Conservation (phyloP, 805 yeast species). For the Metschnikowia lochheadii region DNA sequence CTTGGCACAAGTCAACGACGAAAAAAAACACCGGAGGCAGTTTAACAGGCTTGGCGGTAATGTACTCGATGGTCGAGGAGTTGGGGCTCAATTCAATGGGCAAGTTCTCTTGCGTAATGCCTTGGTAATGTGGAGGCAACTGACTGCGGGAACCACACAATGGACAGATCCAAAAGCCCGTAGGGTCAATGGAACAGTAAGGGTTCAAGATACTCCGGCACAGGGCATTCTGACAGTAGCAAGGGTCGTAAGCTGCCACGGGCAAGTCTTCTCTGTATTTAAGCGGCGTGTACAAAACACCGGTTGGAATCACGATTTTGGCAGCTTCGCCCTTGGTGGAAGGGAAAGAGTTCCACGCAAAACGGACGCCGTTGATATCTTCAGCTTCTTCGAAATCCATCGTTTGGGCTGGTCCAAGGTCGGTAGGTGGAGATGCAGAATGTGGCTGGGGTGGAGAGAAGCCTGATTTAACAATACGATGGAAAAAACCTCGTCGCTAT, state of each 20-base stretch:
- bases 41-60: conserved; percentile 73
- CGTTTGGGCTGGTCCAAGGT: conserved; percentile 1
- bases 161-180: conserved; percentile 84
- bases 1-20: conserved; percentile 86
- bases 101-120: conserved; percentile 66
- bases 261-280: conserved; percentile 72
- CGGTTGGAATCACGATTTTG: conserved; percentile 90
- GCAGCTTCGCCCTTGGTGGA: conserved; percentile 84
- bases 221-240: conserved; percentile 64
- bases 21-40: conserved; percentile 84
- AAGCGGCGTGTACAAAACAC: conserved; percentile 93
- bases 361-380: conserved; percentile 43
- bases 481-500: conserved; percentile 15
- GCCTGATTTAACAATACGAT: neutral
- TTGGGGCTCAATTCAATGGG: conserved; percentile 74
- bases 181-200: conserved; percentile 73
- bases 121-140: conserved; percentile 77
- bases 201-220: conserved; percentile 90
- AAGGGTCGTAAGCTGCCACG: conserved; percentile 81
- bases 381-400: conserved; percentile 44
- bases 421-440: neutral
- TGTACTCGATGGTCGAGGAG: conserved; percentile 79
- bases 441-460: neutral
- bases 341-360: conserved; percentile 71
- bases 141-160: conserved; percentile 75